A percentile compares a stretch with the other conserved stretches of the same genome.
Conservation (phyloP, 495 filamentous ascomycete species). For the Podospora bellae-mahoneyi region DNA sequence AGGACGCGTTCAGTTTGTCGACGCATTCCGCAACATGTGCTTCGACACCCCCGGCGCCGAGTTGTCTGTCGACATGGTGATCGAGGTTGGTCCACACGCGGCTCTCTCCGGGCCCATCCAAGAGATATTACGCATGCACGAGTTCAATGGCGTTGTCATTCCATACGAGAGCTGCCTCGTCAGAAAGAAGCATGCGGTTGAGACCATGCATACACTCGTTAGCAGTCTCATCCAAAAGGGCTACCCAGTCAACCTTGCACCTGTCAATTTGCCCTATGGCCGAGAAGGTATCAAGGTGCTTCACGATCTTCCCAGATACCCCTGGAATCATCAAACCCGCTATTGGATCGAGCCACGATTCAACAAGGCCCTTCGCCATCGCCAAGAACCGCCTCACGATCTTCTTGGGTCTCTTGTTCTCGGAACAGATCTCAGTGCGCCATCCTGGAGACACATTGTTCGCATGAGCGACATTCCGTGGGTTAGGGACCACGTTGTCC, state of each 20-base stretch:
- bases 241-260: slow-evolving; percentile 39
- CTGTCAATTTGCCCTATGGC: slow-evolving; percentile 34
- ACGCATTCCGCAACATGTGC: slow-evolving; percentile 37
- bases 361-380: slow-evolving; percentile 41
- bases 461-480: slow-evolving; percentile 44
- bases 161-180: slow-evolving; percentile 29
- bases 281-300: slow-evolving; percentile 34
- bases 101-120: slow-evolving; percentile 53
- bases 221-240: slow-evolving; percentile 37
- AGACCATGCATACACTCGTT: slow-evolving; percentile 30
- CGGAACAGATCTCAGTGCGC: slow-evolving; percentile 35
- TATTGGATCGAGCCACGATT: slow-evolving; percentile 45
- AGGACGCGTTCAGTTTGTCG: slow-evolving; percentile 43
- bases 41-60: slow-evolving; percentile 17
- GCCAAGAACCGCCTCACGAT: slow-evolving; percentile 40
- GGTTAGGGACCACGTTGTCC: slow-evolving; percentile 45
- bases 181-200: slow-evolving; percentile 34
- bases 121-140: slow-evolving; percentile 42
- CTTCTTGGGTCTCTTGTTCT: slow-evolving; percentile 43
- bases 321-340: slow-evolving; percentile 46
- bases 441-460: slow-evolving; percentile 43
- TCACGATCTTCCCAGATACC: slow-evolving; percentile 38
- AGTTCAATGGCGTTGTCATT: slow-evolving; percentile 27
- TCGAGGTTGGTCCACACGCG: slow-evolving; percentile 39
- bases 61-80: slow-evolving; percentile 30